Evolutionary conservation across 768 basidiomycete species (phyloP).

Genomic region (Lactifluus volemus): DNA sequence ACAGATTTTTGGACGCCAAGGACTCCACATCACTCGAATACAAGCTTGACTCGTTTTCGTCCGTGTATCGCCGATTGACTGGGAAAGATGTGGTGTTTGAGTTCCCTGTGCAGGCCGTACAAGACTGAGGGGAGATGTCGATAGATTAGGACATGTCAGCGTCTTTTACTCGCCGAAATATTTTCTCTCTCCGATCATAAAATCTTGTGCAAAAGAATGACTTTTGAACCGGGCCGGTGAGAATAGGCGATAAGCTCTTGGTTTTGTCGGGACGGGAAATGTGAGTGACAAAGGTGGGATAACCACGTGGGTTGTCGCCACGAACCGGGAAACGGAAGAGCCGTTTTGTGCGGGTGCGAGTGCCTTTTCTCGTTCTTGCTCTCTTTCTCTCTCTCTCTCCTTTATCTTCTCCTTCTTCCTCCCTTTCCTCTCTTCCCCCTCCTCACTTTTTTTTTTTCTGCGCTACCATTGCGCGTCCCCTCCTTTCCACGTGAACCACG

Average conservation of each 20-base stretch:
- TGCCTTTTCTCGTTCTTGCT: neutral
- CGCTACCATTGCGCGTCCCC: slow-evolving; percentile 34
- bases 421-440: neutral
- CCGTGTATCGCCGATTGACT: slow-evolving; percentile 89
- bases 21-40: slow-evolving; percentile 98
- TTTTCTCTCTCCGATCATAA: neutral
- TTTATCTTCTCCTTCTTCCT: slow-evolving; percentile 23
- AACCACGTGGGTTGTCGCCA: neutral
- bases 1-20: slow-evolving; percentile 93
- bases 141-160: neutral
- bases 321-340: neutral
- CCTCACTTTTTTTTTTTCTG: slow-evolving; percentile 28
- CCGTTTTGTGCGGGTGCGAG: neutral
- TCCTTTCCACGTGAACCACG: slow-evolving; percentile 18
- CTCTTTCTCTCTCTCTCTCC: slow-evolving; percentile 20
- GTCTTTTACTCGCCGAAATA: neutral
- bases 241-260: neutral
- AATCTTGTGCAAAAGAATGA: too few species aligned
- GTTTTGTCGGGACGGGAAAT: too few species aligned
- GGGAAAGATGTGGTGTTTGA: slow-evolving; percentile 96
- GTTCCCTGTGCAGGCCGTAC: slow-evolving; percentile 64
- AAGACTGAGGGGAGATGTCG: slow-evolving; percentile 43
- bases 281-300: too few species aligned
- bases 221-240: too few species aligned
- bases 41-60: slow-evolving; percentile 99